A percentile compares a stretch with the other conserved stretches of the same genome.
These are phyloP conservation scores for Lactarius tabidus DNA, from an alignment of 768 basidiomycete genomes.

Conservation along the genomic window DNA sequence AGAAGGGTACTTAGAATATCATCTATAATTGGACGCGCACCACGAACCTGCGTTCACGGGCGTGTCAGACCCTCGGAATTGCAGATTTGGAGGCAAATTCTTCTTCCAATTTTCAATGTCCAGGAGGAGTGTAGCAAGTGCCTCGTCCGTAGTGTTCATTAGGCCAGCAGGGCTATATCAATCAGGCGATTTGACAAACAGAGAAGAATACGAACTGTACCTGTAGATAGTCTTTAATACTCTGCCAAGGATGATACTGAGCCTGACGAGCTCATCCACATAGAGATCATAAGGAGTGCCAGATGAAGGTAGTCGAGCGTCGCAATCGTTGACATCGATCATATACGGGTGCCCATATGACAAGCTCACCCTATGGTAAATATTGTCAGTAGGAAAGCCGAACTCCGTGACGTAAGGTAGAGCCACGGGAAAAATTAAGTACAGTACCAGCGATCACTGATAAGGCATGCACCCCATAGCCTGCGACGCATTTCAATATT, in stretches of 20 bases:
- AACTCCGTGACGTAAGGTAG: not conserved
- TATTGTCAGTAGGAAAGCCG: slow-evolving; percentile 19
- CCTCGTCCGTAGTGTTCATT: slow-evolving; percentile 77
- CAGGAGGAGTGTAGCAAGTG: slow-evolving; percentile 56
- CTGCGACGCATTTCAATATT: slow-evolving; percentile 83
- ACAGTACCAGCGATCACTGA: slow-evolving; percentile 87
- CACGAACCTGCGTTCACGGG: slow-evolving; percentile 62
- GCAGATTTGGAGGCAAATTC: slow-evolving; percentile 71
- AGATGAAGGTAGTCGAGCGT: slow-evolving; percentile 87
- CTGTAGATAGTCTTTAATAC: slow-evolving; percentile 93
- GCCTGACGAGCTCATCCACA: slow-evolving; percentile 85
- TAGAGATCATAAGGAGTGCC: slow-evolving; percentile 77
- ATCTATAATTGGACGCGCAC: not conserved
- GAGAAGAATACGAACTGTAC: slow-evolving; percentile 34
- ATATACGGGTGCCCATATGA: slow-evolving; percentile 92
- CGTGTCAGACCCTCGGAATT: slow-evolving; percentile 69
- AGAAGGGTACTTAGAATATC: not conserved
- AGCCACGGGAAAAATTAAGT: slow-evolving; percentile 12
- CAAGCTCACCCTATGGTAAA: slow-evolving; percentile 64
- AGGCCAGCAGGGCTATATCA: slow-evolving; percentile 75
- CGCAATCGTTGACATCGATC: slow-evolving; percentile 97
- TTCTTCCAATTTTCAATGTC: slow-evolving; percentile 77
- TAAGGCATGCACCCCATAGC: slow-evolving; percentile 92
- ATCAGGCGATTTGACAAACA: not conserved
- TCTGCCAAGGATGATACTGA: slow-evolving; percentile 87